A percentile compares a stretch with the other conserved stretches of the same genome.
These are phyloP conservation scores for Zygotorulaspora mrakii DNA, from an alignment of 1,139 yeast genomes.

Conservation along the genomic window DNA sequence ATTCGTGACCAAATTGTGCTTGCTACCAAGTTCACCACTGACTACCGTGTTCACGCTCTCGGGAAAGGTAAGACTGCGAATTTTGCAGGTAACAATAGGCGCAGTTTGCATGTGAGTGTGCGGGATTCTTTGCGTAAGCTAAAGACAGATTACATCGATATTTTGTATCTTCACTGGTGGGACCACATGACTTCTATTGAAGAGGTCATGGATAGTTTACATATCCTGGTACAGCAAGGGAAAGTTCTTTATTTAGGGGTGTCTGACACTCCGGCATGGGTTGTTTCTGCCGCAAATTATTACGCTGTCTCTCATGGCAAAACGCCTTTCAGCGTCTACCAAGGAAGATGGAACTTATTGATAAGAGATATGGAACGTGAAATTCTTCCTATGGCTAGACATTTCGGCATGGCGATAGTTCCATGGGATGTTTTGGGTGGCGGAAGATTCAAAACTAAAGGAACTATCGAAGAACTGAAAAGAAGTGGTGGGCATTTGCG, in stretches of 20 bases:
- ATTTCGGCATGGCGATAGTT: conserved; percentile 21
- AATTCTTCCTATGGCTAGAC: conserved; percentile 26
- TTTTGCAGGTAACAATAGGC: no score
- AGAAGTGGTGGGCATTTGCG: conserved; percentile 15
- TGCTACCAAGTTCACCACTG: conserved; percentile 13
- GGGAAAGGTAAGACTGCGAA: no score
- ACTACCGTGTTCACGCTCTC: conserved; percentile 5
- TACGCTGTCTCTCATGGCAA: conserved; percentile 25
- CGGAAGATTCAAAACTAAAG: conserved; percentile 15
- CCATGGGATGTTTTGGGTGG: conserved; percentile 28
- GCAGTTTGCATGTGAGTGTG: conserved; percentile 12
- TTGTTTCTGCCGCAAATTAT: conserved; percentile 27
- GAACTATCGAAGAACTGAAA: conserved; percentile 19
- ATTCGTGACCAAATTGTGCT: conserved; percentile 13
- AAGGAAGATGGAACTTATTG: conserved; percentile 27
- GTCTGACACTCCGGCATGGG: conserved; percentile 32
- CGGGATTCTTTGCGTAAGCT: conserved; percentile 12
- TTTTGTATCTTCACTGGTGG: conserved; percentile 25
- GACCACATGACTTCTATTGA: conserved; percentile 26
- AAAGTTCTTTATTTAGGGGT: conserved; percentile 24
- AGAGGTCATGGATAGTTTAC: conserved; percentile 26
- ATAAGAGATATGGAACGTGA: conserved; percentile 26
- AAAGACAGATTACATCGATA: conserved; percentile 10
- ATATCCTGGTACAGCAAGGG: conserved; percentile 17
- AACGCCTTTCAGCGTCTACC: conserved; percentile 27